Evolutionary conservation across 805 yeast genomes (phyloP).

Genomic region (Teunomyces barrocoloradensis): DNA sequence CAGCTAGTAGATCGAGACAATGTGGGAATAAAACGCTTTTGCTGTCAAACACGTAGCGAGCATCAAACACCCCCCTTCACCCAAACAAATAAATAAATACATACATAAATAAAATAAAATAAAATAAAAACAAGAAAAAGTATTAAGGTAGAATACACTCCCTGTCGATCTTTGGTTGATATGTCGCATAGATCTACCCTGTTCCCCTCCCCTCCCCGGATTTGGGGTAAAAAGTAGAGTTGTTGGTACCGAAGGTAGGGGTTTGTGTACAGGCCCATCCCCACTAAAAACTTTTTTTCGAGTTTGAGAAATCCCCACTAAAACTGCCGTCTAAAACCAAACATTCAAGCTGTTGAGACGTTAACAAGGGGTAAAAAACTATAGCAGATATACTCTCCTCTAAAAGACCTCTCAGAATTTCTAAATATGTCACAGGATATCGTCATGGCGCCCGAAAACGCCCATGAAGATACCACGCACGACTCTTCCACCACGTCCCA

Average conservation of each 20-base stretch:
- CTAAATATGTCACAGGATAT: not conserved
- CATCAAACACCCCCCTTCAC: too few species aligned
- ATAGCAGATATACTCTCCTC: not conserved
- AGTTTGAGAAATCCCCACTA: conserved; percentile 2
- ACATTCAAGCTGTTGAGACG: not conserved
- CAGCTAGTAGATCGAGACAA: too few species aligned
- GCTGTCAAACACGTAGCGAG: too few species aligned
- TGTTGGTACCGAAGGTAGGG: not conserved
- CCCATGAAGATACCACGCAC: not conserved
- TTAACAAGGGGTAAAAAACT: not conserved
- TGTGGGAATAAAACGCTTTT: too few species aligned
- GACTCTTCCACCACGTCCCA: not conserved
- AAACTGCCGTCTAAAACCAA: not conserved
- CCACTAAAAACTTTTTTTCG: conserved; percentile 4
- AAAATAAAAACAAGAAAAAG: too few species aligned
- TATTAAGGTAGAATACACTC: too few species aligned
- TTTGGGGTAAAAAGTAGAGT: not conserved
- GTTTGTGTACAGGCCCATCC: not conserved
- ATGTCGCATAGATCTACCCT: not conserved
- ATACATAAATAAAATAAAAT: too few species aligned
- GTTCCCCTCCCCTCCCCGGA: not conserved
- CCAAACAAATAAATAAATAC: too few species aligned
- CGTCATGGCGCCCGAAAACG: not conserved
- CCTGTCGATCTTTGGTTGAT: not conserved
- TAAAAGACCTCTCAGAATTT: not conserved